Evolutionary conservation across 2,329 filamentous ascomycete genomes (phyloP).

Genomic region (Penicillium crustosum): DNA sequence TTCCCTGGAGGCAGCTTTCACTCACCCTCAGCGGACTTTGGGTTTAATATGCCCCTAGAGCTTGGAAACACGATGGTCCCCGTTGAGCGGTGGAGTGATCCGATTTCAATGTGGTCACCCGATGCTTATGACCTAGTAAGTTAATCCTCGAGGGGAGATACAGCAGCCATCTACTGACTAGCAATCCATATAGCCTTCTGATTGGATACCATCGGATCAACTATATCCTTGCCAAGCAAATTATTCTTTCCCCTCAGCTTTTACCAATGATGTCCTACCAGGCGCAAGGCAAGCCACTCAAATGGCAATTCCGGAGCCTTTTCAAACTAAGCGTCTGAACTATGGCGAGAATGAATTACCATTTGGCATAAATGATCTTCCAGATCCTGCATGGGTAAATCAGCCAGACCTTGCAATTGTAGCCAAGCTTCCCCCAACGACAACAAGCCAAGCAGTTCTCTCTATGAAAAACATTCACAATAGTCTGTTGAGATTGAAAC

Average conservation of each 20-base stretch:
- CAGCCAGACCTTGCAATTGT: neutral
- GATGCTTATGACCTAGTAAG: neutral
- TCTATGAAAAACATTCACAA: constrained; percentile 1
- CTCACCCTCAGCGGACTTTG: neutral
- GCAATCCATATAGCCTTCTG: neutral
- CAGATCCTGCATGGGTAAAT: neutral
- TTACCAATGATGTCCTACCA: neutral
- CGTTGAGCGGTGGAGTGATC: neutral
- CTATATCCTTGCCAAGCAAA: neutral
- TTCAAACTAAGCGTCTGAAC: neutral
- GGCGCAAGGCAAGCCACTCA: neutral
- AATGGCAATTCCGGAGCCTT: neutral
- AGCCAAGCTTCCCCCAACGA: neutral
- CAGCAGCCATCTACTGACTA: neutral
- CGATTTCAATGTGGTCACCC: neutral
- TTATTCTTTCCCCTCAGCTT: neutral
- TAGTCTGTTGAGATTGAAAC: constrained; percentile 12
- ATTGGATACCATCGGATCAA: neutral
- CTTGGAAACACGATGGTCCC: neutral
- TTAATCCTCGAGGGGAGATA: neutral
- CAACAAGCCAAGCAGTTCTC: neutral
- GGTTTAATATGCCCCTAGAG: neutral
- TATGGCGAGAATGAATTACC: neutral
- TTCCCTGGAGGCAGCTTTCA: neutral
- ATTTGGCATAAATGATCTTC: neutral